Base-by-base conservation (phyloP, 352 stramenopile species). In the Phytophthora ramorum region DNA sequence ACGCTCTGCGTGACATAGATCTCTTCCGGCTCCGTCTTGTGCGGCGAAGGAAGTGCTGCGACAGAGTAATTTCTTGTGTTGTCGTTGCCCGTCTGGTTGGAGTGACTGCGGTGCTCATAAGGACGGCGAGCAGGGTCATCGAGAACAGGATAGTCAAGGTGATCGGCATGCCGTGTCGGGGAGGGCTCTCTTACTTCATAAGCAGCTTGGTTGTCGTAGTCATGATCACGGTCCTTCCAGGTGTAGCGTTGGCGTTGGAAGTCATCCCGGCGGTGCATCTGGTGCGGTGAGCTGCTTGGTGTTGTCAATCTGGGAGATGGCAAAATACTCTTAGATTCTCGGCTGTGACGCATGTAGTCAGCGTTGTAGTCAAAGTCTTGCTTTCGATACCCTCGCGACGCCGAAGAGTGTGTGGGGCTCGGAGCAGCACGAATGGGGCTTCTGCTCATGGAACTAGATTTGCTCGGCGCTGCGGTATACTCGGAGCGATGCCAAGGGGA, bases 401-500 rank as follows among this genome's bases (percentile, higher is more conserved):
- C 40, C 7, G 57, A 34, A 14, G 63, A 52, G 16, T 55, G 14
- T 16, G n/a, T 48, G 26, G 50, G 32, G 30, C 35, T 68, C 9
- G 50, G 24, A 28, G 19, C 38, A 22, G 32, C 48, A 46, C 24
- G 30, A 28, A 56, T 40, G 16, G 54, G 48, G 17, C 57, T 71
- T 71, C 41, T 66, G 2, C 26, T 12, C 43, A 34, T 58, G 24
- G 49, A 35, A 38, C 28, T 53, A 10, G 34, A 22, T 44, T 71
- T 66, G 20, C 32, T 49, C 14, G 50, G 34, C 10, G 58, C 45
- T 16, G 50, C 22, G 28, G 22, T n/a, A 50, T 59, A 22, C 26
- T 72, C 51, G 14, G 64, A 47, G 8, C 32, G 58, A 66, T 60
- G 28, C 65, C 65, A 73, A 13, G 65, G 51, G 2, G 58, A 64